Evolutionary conservation across 208 protist genomes (phyloP).

Genomic region (Trypanosoma vivax): DNA sequence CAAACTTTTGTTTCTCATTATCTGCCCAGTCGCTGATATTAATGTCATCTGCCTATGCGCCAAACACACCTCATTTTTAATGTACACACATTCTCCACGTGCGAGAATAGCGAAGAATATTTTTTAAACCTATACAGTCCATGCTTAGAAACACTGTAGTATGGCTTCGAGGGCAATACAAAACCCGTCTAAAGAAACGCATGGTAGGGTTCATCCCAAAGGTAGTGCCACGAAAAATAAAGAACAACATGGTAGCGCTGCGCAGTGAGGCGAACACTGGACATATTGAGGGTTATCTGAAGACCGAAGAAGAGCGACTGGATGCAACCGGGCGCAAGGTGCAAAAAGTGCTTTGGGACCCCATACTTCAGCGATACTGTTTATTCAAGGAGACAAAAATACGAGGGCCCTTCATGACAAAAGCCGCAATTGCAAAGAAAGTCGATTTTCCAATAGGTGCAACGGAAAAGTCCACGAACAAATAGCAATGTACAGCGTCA

Average conservation of each 20-base stretch:
- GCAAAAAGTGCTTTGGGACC: slow-evolving; percentile 71
- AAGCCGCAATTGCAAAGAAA: slow-evolving; percentile 50
- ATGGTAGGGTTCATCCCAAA: slow-evolving; percentile 85
- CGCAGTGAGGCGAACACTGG: slow-evolving; percentile 82
- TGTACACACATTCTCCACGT: neutral
- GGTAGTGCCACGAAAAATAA: slow-evolving; percentile 76
- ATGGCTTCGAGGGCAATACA: slow-evolving; percentile 66
- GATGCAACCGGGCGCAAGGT: slow-evolving; percentile 79
- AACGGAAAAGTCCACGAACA: slow-evolving; percentile 1
- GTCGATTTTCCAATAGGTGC: slow-evolving; percentile 50
- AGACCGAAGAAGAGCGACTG: slow-evolving; percentile 65
- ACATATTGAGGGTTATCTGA: slow-evolving; percentile 78
- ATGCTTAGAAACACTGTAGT: slow-evolving; percentile 8
- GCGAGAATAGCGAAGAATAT: neutral
- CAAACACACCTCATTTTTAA: too few relatives aligned
- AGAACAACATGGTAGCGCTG: slow-evolving; percentile 73
- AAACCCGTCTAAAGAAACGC: slow-evolving; percentile 81
- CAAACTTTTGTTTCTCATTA: too few relatives aligned
- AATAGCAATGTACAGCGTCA: neutral
- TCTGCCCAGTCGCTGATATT: too few relatives aligned
- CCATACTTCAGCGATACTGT: slow-evolving; percentile 62
- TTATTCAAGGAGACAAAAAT: slow-evolving; percentile 83
- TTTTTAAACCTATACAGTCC: neutral
- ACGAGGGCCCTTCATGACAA: slow-evolving; percentile 75
- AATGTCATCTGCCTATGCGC: too few relatives aligned